Evolutionary conservation across 169 alveolate species (phyloP), one percentile per base, ranked within the genome.

Genomic region (Cardiosporidium cionae): DNA sequence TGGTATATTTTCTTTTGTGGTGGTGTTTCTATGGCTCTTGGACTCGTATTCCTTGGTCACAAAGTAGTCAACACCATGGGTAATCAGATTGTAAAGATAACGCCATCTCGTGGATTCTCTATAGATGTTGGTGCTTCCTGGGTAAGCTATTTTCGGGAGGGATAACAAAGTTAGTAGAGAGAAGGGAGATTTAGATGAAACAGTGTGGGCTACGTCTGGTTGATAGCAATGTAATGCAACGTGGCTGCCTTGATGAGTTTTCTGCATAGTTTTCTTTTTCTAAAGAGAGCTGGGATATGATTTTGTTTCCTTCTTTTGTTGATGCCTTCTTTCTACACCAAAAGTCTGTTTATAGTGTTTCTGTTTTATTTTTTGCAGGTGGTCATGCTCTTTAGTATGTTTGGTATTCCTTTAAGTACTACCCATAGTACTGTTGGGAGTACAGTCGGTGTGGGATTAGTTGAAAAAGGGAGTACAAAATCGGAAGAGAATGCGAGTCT

Each of bases 331-430:
- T n/a, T n/a, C n/a, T n/a, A n/a, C n/a, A n/a, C n/a, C n/a, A n/a
- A n/a, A n/a, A n/a, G n/a, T n/a, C n/a, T n/a, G n/a, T n/a, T n/a
- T n/a, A n/a, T n/a, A n/a, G n/a, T n/a, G n/a, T n/a, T n/a, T n/a
- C n/a, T n/a, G n/a, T n/a, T 33, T 68, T 65, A 22, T 68, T 2
- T 22, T 70, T 3, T 72, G 3, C 74, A 74, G 58, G 58, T 88
- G 2, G 92, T 90, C 22, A 80, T 90, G 23, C 35, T 87, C 25
- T 86, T 84, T 78, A 81, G 89, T 65, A 81, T 85, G 28, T 32
- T 89, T 52, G 95, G 95, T n/a, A 75, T 90, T 7, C 95, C 95
- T 0, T 80, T 90, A 65, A 84, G 91, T 78, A 86, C 95, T 33
- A 88, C 94, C 25, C 95, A 90, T 63, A 84, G 90, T 76, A 82